A percentile compares a stretch with the other conserved stretches of the same genome.
phyloP scores from a whole-genome alignment of 805 yeast species.

The Myxozyma nipponensis region DNA sequence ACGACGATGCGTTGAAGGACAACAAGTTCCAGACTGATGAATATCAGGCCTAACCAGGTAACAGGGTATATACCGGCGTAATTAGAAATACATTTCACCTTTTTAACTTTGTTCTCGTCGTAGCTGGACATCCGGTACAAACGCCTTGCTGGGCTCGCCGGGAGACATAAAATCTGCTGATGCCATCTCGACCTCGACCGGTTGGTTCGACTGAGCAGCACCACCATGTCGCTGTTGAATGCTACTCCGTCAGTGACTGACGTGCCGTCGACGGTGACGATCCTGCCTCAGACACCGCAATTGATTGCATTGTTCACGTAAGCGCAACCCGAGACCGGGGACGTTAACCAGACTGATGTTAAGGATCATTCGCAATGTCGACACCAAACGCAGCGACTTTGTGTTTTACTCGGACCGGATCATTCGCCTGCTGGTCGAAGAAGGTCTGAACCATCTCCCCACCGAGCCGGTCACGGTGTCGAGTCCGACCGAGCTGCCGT shows the following conservation, averaged over 20 bases:
- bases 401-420: conserved; percentile 94
- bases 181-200: background rate
- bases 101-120: background rate
- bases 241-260: conserved; percentile 4
- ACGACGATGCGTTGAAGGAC: conserved; percentile 17
- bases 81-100: background rate
- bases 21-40: conserved; percentile 26
- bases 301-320: conserved; percentile 75
- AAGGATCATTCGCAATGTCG: conserved; percentile 76
- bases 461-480: conserved; percentile 63
- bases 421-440: conserved; percentile 89
- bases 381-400: conserved; percentile 83
- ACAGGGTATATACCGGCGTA: background rate
- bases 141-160: background rate
- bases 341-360: background rate
- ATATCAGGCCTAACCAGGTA: conserved; percentile 2
- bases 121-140: background rate
- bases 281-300: conserved; percentile 87
- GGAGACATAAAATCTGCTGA: too few relatives aligned
- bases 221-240: background rate
- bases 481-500: conserved; percentile 72
- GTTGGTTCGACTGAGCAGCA: background rate
- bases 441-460: conserved; percentile 85
- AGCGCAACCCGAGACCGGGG: conserved; percentile 20
- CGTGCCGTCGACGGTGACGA: conserved; percentile 49